Conservation (phyloP, 352 stramenopile species). For the Phytophthora uliginosa region DNA sequence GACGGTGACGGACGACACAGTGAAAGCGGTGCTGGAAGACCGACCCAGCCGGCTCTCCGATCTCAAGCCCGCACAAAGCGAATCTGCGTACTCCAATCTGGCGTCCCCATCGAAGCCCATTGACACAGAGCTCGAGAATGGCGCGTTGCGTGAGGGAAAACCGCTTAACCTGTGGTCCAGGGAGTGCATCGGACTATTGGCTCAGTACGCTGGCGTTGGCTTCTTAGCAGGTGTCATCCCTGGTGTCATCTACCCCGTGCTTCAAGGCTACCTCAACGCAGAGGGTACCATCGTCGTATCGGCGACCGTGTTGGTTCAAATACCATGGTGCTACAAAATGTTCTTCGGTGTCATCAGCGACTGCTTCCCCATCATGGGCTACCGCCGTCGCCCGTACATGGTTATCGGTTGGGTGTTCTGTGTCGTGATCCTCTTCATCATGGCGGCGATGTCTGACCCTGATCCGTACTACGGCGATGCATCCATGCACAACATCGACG, state of each 20-base stretch:
- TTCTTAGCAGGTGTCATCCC: constrained; percentile 51
- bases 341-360: constrained; percentile 60
- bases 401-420: constrained; percentile 53
- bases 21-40: constrained; percentile 33
- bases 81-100: constrained; percentile 26
- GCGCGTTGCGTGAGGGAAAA: constrained; percentile 47
- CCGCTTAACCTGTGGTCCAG: constrained; percentile 43
- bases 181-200: constrained; percentile 50
- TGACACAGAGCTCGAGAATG: constrained; percentile 34
- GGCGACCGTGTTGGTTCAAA: constrained; percentile 52
- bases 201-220: constrained; percentile 61
- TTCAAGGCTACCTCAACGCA: constrained; percentile 61
- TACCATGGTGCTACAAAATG: constrained; percentile 63
- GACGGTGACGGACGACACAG: constrained; percentile 27
- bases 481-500: constrained; percentile 40
- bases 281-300: constrained; percentile 55
- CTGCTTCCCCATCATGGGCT: constrained; percentile 54
- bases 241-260: constrained; percentile 55
- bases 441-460: constrained; percentile 36
- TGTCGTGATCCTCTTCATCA: constrained; percentile 41
- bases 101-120: constrained; percentile 25
- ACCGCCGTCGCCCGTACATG: constrained; percentile 58
- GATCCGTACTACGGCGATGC: constrained; percentile 51
- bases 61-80: constrained; percentile 15
- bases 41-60: constrained; percentile 25